phyloP scores from a whole-genome alignment of 1,284 basidiomycete genomes.

The Rhodofomes roseus region DNA sequence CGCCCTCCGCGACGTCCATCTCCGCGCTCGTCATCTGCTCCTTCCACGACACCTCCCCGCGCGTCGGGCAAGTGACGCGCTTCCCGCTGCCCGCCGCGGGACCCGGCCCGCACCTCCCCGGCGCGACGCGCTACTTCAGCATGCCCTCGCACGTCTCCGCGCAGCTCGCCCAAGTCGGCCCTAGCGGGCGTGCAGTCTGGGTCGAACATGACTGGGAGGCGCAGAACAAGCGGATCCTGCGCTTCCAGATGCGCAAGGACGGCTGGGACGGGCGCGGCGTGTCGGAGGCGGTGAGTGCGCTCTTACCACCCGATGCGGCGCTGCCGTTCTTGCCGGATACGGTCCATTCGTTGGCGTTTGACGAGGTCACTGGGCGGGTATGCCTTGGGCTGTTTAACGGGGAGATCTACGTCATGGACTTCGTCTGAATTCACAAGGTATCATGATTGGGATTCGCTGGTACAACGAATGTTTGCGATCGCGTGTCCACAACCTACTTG shows the following conservation, averaged over 20 bases:
- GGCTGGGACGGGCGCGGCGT: background rate
- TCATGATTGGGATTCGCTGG: no score
- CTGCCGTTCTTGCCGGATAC: slow-evolving; percentile 45
- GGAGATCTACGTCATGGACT: slow-evolving; percentile 48
- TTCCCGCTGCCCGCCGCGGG: slow-evolving; percentile 17
- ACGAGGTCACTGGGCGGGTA: slow-evolving; percentile 47
- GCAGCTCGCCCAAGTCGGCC: slow-evolving; percentile 44
- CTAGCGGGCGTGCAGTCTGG: slow-evolving; percentile 49
- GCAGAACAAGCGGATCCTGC: slow-evolving; percentile 43
- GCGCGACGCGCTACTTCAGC: slow-evolving; percentile 6
- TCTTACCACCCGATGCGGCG: slow-evolving; percentile 38
- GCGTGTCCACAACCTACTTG: no score
- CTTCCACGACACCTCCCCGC: slow-evolving; percentile 14
- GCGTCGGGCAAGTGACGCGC: slow-evolving; percentile 20
- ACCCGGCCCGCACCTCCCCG: background rate
- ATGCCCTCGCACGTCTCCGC: slow-evolving; percentile 30
- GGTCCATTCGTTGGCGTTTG: slow-evolving; percentile 44
- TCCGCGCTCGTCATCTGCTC: slow-evolving; percentile 24
- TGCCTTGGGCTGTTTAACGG: slow-evolving; percentile 46
- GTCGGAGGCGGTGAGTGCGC: slow-evolving; percentile 23
- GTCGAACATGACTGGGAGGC: slow-evolving; percentile 47
- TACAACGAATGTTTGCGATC: no score
- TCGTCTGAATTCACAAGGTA: slow-evolving; percentile 33
- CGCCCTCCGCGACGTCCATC: slow-evolving; percentile 14
- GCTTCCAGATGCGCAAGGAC: slow-evolving; percentile 29